Evolutionary conservation across 208 protist genomes (phyloP).

Genomic region (Trypanosomatidae sp.): DNA sequence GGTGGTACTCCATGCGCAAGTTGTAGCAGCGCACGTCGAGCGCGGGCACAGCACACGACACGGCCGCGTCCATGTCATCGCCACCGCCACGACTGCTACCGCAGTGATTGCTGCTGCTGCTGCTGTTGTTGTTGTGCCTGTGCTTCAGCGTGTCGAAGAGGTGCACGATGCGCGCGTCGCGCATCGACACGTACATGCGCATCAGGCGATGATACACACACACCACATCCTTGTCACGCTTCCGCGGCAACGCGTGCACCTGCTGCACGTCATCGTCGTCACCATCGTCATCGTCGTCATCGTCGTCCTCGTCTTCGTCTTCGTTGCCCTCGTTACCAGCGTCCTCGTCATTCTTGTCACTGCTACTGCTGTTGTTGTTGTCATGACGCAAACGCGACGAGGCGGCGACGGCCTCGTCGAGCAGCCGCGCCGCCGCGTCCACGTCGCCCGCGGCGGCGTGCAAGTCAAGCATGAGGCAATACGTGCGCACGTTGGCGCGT

Average conservation of each 20-base stretch:
- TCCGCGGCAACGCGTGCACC: constrained; percentile 5
- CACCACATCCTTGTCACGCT: too few relatives aligned
- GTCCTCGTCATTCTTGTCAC: constrained; percentile 7
- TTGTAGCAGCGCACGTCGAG: constrained; percentile 41
- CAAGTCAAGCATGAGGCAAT: constrained; percentile 46
- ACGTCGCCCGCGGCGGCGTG: constrained; percentile 13
- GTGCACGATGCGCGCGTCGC: constrained; percentile 23
- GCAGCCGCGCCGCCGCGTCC: constrained; percentile 10
- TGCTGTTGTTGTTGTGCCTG: too few relatives aligned
- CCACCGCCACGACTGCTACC: neutral
- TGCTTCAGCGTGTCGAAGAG: constrained; percentile 55
- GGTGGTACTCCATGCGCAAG: constrained; percentile 49
- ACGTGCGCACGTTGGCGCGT: constrained; percentile 51
- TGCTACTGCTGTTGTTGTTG: too few relatives aligned
- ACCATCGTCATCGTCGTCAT: neutral
- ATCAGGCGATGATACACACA: too few relatives aligned
- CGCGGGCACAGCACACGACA: constrained; percentile 1
- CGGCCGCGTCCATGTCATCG: neutral
- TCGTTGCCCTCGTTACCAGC: neutral
- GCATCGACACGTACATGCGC: constrained; percentile 19
- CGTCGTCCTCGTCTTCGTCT: neutral
- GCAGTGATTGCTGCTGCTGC: too few relatives aligned
- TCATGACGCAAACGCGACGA: too few relatives aligned
- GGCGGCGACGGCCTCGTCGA: constrained; percentile 8
- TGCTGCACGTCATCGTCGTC: constrained; percentile 2